A percentile compares a stretch with the other conserved stretches of the same genome.
These are phyloP conservation scores for Pythium angustatum DNA, from an alignment of 352 stramenopile genomes.

Conservation along the genomic window DNA sequence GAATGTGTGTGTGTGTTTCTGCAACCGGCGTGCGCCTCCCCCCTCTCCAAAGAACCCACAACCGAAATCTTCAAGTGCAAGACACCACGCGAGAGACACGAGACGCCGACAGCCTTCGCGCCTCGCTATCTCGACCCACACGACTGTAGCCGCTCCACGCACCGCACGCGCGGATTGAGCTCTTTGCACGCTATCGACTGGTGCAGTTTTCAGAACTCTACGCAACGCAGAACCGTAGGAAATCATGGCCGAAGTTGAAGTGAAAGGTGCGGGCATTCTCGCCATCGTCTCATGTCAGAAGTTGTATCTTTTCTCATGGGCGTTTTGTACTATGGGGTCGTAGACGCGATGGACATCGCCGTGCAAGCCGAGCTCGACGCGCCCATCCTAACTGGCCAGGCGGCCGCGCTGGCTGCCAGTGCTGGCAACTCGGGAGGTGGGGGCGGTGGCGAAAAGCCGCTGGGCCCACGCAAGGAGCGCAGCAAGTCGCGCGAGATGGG, in stretches of 20 bases:
- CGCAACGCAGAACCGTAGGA: not conserved
- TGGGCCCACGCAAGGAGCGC: slow-evolving; percentile 69
- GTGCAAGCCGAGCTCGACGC: slow-evolving; percentile 26
- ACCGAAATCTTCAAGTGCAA: slow-evolving; percentile 14
- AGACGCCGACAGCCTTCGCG: not conserved
- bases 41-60: slow-evolving; percentile 3
- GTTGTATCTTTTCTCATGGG: too few species aligned
- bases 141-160: not conserved
- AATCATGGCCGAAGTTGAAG: slow-evolving; percentile 26
- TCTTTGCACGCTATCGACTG: slow-evolving; percentile 10
- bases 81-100: not conserved
- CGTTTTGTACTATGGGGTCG: not conserved
- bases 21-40: slow-evolving; percentile 19
- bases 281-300: too few species aligned
- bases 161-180: slow-evolving; percentile 11
- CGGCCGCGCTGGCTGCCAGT: slow-evolving; percentile 1
- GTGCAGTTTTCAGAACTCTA: slow-evolving; percentile 4
- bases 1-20: slow-evolving; percentile 34
- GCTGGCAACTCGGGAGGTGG: slow-evolving; percentile 16
- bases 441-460: slow-evolving; percentile 47
- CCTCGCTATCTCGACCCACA: not conserved
- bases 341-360: slow-evolving; percentile 29
- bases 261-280: slow-evolving; percentile 21
- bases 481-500: slow-evolving; percentile 84
- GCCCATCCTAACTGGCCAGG: slow-evolving; percentile 11